Percentiles rank a stretch among this genome's conserved stretches.
Conservation (phyloP, 345 rosid species). For the Microcos paniculata region DNA sequence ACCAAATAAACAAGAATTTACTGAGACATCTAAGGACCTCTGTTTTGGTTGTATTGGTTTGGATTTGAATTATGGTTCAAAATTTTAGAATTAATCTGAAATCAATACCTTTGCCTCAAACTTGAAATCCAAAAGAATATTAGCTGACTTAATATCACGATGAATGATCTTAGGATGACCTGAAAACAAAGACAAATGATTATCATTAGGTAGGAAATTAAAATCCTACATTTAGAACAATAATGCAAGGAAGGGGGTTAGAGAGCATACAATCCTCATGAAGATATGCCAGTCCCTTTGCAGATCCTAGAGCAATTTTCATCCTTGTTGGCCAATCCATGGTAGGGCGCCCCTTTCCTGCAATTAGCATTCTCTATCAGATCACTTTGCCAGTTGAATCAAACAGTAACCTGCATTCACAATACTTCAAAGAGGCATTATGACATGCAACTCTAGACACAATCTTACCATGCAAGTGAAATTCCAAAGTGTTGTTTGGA, state of each 20-base stretch:
- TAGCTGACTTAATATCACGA: conserved; percentile 85
- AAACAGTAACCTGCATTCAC: not conserved
- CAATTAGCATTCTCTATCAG: not conserved
- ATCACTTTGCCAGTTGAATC: not conserved
- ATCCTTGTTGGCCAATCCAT: conserved; percentile 75
- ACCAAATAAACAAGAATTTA: not conserved
- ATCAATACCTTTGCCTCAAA: conserved; percentile 69
- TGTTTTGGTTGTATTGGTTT: not conserved
- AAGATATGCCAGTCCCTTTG: conserved; percentile 90
- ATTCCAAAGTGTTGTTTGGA: conserved; percentile 45
- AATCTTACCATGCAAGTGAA: conserved; percentile 46
- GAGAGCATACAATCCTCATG: conserved; percentile 87
- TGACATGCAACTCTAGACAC: not conserved
- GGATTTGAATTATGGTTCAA: not conserved
- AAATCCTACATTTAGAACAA: not conserved
- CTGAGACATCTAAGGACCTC: not conserved
- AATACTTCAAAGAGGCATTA: not conserved
- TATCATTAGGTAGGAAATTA: not conserved
- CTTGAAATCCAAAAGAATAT: conserved; percentile 74
- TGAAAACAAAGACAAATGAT: conserved; percentile 18
- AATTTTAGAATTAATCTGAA: not conserved
- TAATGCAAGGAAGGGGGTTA: not conserved
- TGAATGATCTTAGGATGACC: conserved; percentile 94
- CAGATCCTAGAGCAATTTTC: conserved; percentile 84
- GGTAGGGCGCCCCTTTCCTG: conserved; percentile 61